Evolutionary conservation across 495 filamentous ascomycete genomes (phyloP).

Genomic region (Lindgomyces ingoldianus): DNA sequence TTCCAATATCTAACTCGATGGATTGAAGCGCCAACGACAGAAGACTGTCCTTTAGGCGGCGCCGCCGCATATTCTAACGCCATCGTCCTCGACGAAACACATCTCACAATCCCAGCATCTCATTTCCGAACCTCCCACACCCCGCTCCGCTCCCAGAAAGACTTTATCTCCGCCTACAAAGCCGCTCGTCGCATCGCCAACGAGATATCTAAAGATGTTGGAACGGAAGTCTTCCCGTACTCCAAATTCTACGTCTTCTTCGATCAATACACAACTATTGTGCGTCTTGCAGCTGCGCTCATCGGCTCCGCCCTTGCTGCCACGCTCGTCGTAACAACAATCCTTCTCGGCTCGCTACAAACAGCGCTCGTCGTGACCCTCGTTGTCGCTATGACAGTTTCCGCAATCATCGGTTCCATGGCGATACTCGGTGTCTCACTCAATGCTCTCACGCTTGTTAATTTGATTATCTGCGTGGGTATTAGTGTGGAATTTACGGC

Average conservation of each 20-base stretch:
- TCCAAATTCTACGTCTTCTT: slow-evolving; percentile 98
- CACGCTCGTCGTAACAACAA: slow-evolving; percentile 73
- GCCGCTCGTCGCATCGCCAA: slow-evolving; percentile 86
- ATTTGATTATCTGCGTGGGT: slow-evolving; percentile 93
- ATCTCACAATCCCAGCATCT: slow-evolving; percentile 68
- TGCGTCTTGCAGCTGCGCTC: slow-evolving; percentile 72
- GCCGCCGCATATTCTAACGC: slow-evolving; percentile 84
- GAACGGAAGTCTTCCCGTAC: slow-evolving; percentile 87
- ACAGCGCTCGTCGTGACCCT: slow-evolving; percentile 80
- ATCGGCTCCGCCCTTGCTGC: slow-evolving; percentile 79
- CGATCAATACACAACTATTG: slow-evolving; percentile 89
- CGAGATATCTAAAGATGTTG: slow-evolving; percentile 65
- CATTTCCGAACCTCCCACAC: slow-evolving; percentile 92
- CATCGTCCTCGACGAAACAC: slow-evolving; percentile 71
- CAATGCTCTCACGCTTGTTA: slow-evolving; percentile 95
- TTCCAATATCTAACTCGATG: slow-evolving; percentile 80
- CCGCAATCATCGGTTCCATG: slow-evolving; percentile 96
- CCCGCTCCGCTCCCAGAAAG: slow-evolving; percentile 80
- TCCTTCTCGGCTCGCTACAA: slow-evolving; percentile 78
- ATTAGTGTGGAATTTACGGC: slow-evolving; percentile 98
- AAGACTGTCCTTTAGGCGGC: slow-evolving; percentile 83
- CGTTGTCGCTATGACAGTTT: slow-evolving; percentile 87
- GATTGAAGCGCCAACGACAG: slow-evolving; percentile 75
- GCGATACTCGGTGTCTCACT: slow-evolving; percentile 84
- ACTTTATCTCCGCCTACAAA: slow-evolving; percentile 89